Evolutionary conservation across 2,329 filamentous ascomycete species (phyloP), one percentile per base, ranked within the genome.

Genomic region (Coniochaeta pulveracea): DNA sequence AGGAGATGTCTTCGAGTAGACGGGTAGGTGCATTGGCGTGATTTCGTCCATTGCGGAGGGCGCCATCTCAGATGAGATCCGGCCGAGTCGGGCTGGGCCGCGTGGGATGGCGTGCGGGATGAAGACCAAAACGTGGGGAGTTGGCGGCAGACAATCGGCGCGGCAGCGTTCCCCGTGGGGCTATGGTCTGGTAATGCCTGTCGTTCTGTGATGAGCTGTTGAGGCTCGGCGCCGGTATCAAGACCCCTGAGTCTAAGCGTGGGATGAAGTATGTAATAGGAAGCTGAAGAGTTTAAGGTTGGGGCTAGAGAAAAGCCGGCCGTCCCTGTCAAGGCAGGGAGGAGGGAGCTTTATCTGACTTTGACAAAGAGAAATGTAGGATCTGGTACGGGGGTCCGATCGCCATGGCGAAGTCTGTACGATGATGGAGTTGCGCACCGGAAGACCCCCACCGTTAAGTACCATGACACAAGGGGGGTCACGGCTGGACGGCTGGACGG

Each of bases 21-120:
- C 50, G 50, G 60, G 56, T 51, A 61, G 49, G 44, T 62, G 61
- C 57, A 58, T 57, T 50, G 60, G 54, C 41, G 53, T 48, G 38
- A 49, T 51, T 45, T 64, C 60, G 47, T 51, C 49, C 42, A 57
- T 61, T 44, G 66, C 65, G 44, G 61, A 63, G 48, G 66, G 66
- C 46, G 64, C 64, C 66, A 70, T 70, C 33, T 42, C 54, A 39
- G 28, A 40, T 40, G 28, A 15, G 26, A 23, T 23, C 19, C 16
- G 29, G 32, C 38, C 34, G 19, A 40, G 38, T 41, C 26, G 30
- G 32, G 43, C 40, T 37, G 47, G 16, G 36, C 30, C 39, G 46
- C 48, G 56, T 53, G 55, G 56, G 55, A 56, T 54, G 49, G 35
- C 29, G 41, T 38, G 43, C 44, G 48, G 45, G 46, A 49, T 49